phyloP scores from a whole-genome alignment of 176 grass and related monocot genomes.

The Bothriochloa decipiens region DNA sequence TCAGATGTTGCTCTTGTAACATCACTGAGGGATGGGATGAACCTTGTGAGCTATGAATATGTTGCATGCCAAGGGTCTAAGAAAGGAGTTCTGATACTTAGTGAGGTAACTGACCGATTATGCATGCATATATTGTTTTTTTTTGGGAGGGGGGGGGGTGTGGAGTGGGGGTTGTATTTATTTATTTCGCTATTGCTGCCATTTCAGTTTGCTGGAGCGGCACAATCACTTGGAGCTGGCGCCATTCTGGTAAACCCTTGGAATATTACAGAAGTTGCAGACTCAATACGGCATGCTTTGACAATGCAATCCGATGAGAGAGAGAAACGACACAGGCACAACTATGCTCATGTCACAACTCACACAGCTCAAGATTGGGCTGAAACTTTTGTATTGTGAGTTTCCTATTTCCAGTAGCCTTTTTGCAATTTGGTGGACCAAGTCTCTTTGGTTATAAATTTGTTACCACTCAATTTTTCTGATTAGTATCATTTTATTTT shows the following conservation, averaged over 20 bases:
- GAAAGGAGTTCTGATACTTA: slow-evolving; percentile 96
- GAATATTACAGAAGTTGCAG: slow-evolving; percentile 95
- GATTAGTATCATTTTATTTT: slow-evolving; percentile 22
- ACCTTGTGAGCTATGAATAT: slow-evolving; percentile 99
- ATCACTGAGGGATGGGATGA: slow-evolving; percentile 98
- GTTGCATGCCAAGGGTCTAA: slow-evolving; percentile 96
- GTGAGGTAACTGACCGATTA: slow-evolving; percentile 65
- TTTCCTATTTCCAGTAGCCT: slow-evolving; percentile 29
- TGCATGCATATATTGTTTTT: background rate
- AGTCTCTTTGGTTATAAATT: background rate
- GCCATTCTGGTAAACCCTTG: slow-evolving; percentile 96
- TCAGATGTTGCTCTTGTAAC: slow-evolving; percentile 99
- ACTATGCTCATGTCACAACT: slow-evolving; percentile 93
- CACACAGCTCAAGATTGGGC: slow-evolving; percentile 99
- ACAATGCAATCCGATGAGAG: slow-evolving; percentile 81
- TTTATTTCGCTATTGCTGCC: slow-evolving; percentile 22
- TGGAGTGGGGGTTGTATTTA: too few species aligned
- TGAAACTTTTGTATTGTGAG: slow-evolving; percentile 97
- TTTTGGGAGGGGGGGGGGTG: too few species aligned
- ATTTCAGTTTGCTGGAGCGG: slow-evolving; percentile 98
- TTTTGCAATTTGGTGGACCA: slow-evolving; percentile 5
- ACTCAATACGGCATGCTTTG: slow-evolving; percentile 70
- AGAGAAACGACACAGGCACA: slow-evolving; percentile 97
- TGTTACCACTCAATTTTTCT: slow-evolving; percentile 16
- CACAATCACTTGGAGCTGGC: slow-evolving; percentile 98